A percentile compares a stretch with the other conserved stretches of the same genome.
Conservation (phyloP, 345 rosid genomes). For the Clausena lansium region DNA sequence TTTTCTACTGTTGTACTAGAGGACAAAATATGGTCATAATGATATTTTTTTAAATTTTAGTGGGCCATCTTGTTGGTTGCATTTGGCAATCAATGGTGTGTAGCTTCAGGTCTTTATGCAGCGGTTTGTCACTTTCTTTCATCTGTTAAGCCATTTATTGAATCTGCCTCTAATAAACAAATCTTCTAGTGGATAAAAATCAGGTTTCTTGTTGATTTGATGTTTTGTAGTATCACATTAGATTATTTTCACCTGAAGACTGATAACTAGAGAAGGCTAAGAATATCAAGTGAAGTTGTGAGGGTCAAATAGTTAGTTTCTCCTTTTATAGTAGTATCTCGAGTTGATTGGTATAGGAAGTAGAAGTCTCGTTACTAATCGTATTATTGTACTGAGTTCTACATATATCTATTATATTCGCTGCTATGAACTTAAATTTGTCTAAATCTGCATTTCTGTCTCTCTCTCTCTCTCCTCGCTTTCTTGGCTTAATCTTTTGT, state of each 20-base stretch:
- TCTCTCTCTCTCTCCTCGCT: not conserved
- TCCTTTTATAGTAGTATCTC: not conserved
- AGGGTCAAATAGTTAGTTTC: not conserved
- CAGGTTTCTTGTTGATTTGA: not conserved
- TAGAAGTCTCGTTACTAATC: not conserved
- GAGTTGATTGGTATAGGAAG: not conserved
- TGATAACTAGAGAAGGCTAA: not conserved
- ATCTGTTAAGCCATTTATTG: not conserved
- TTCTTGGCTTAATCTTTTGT: not conserved
- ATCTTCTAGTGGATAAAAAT: not conserved
- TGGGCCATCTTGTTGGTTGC: slow-evolving; percentile 1
- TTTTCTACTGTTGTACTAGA: not conserved
- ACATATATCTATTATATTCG: not conserved
- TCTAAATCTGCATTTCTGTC: not conserved
- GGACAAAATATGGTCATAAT: not conserved
- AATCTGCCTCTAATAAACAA: not conserved
- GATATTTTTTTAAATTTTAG: not conserved
- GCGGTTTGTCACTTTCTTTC: not conserved
- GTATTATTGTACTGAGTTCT: not conserved
- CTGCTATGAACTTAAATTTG: not conserved
- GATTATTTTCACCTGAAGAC: not conserved
- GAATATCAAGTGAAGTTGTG: not conserved
- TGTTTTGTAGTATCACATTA: not conserved
- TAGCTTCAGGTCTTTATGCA: not conserved
- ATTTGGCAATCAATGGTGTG: not conserved